Evolutionary conservation across 2,329 filamentous ascomycete species (phyloP), one percentile per base, ranked within the genome.

Genomic region (Aspergillus hiratsukae): DNA sequence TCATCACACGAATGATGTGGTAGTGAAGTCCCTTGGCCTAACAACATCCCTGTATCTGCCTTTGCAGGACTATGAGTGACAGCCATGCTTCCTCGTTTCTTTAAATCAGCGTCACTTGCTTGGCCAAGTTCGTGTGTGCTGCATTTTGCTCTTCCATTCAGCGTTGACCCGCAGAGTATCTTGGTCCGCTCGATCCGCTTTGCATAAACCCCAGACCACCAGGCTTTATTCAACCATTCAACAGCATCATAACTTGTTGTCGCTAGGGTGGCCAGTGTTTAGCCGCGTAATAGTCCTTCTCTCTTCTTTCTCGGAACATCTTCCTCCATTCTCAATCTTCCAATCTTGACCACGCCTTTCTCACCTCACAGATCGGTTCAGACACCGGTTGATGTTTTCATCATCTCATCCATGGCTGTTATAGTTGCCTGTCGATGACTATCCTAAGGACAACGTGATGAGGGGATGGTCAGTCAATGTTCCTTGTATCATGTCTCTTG

Each of bases 391-490:
- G 57, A 61, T 58, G 54, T 48, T 52, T 43, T 28, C 31, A 27
- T 59, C 46, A 27, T 59, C 46, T 61, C 61, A 54, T 61, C 59
- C 58, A 66, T 64, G 63, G 63, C 59, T 62, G 45, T 63, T 58
- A 41, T 56, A 27, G 58, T 53, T 49, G 41, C 49, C 54, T 51
- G 55, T 55, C 56, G 53, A 63, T 57, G 58, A 61, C 56, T 50
- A 57, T 62, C 56, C 48, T 54, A 52, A 58, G 55, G 54, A 67
- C 58, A 66, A 60, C 69, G 69, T 72, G 61, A 72, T 72, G 70
- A 72, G 70, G 69, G 70, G 70, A 68, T 72, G 70, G 70, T 72
- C 37, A 70, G 70, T 71, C 3, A 37, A 40, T 45, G 35, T 29
- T 11, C 27, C 51, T 28, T 21, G 25, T 51, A 37, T 17, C 51